Conservation (phyloP, 2,329 filamentous ascomycete species). For the Penicillium expansum region DNA sequence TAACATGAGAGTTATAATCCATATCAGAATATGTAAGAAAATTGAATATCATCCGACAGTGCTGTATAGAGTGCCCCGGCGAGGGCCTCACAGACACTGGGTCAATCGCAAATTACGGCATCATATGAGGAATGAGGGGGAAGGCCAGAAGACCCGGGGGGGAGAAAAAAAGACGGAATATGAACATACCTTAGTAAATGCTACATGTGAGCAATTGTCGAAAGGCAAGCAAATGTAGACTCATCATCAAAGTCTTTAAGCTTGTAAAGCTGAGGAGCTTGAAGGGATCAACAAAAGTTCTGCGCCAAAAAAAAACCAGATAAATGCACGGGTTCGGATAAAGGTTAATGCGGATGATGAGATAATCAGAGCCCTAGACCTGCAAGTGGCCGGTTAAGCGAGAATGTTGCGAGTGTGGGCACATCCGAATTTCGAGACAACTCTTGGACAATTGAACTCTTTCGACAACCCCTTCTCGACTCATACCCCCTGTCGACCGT, state of each 20-base stretch:
- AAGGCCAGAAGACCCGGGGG: neutral
- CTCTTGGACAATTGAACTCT: constrained; percentile 34
- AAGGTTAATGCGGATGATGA: constrained; percentile 17
- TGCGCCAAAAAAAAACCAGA: constrained; percentile 20
- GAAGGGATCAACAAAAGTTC: constrained; percentile 2
- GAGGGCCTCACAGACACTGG: constrained; percentile 75
- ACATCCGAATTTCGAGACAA: constrained; percentile 42
- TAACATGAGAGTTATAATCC: constrained; percentile 9
- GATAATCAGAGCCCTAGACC: constrained; percentile 37
- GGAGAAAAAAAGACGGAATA: constrained; percentile 1
- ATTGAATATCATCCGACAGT: constrained; percentile 77
- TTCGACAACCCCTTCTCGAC: constrained; percentile 38
- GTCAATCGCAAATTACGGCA: constrained; percentile 99
- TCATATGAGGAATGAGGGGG: constrained; percentile 54
- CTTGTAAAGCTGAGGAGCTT: constrained; percentile 8
- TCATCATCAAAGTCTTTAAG: constrained; percentile 8
- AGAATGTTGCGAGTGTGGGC: constrained; percentile 38
- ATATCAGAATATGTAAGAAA: constrained; percentile 98
- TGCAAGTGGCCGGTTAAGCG: constrained; percentile 42
- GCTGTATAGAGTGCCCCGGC: constrained; percentile 83
- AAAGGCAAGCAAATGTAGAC: neutral
- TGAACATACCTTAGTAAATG: constrained; percentile 24
- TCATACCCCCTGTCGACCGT: constrained; percentile 42
- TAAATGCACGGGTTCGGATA: constrained; percentile 27
- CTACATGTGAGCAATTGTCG: neutral